Conservation (phyloP, 345 rosid species). For the Camelina hispida region DNA sequence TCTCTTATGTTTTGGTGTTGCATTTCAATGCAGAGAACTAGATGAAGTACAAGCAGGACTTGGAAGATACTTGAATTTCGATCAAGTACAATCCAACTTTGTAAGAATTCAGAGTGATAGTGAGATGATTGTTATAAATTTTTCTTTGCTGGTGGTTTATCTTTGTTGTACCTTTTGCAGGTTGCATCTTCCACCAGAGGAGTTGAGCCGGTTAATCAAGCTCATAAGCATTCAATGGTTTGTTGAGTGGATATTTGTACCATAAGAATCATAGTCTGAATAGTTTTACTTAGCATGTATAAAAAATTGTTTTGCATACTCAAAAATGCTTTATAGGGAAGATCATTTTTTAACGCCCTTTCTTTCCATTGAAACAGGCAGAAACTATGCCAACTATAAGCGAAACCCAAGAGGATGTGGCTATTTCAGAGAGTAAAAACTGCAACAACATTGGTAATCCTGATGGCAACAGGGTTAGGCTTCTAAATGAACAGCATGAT, state of each 20-base stretch:
- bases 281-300: not conserved
- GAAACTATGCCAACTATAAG: constrained; percentile 52
- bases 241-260: constrained; percentile 38
- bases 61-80: constrained; percentile 49
- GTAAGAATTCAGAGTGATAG: constrained; percentile 55
- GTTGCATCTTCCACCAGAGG: constrained; percentile 49
- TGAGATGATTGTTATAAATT: constrained; percentile 25
- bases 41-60: constrained; percentile 62
- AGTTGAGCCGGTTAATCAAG: constrained; percentile 51
- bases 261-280: constrained; percentile 6
- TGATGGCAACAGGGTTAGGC: constrained; percentile 39
- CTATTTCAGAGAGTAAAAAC: constrained; percentile 40
- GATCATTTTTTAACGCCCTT: constrained; percentile 13
- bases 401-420: constrained; percentile 51
- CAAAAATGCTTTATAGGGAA: constrained; percentile 1
- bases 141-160: constrained; percentile 31
- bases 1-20: constrained; percentile 33
- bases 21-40: constrained; percentile 64
- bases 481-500: constrained; percentile 52
- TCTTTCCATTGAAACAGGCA: constrained; percentile 49
- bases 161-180: constrained; percentile 50
- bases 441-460: constrained; percentile 40
- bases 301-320: not conserved
- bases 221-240: constrained; percentile 55
- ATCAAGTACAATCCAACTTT: constrained; percentile 49